Percentiles rank a stretch among this genome's conserved stretches.
Conservation (phyloP, 2,329 filamentous ascomycete species). For the Aspergillus latus region DNA sequence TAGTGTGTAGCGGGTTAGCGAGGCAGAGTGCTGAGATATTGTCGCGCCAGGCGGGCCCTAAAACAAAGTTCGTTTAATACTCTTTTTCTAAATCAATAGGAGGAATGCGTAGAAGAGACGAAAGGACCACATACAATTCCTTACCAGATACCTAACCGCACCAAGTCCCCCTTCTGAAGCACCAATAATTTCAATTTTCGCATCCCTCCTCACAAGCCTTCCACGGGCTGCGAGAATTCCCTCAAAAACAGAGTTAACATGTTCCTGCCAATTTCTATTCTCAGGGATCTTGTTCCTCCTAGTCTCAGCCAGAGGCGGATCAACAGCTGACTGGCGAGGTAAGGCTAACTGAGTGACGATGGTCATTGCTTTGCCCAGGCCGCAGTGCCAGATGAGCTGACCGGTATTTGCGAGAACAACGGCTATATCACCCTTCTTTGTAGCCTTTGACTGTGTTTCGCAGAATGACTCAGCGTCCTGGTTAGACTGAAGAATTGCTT, state of each 20-base stretch:
- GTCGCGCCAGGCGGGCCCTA: conserved; percentile 42
- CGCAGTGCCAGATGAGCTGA: conserved; percentile 73
- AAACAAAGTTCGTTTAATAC: conserved; percentile 1
- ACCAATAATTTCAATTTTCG: conserved; percentile 68
- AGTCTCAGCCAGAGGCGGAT: conserved; percentile 53
- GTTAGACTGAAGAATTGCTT: conserved; percentile 38
- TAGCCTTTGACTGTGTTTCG: too few relatives aligned
- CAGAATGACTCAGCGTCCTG: not conserved
- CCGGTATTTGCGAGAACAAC: conserved; percentile 77
- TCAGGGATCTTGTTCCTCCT: conserved; percentile 62
- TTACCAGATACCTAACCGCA: conserved; percentile 59
- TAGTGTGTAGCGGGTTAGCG: conserved; percentile 38
- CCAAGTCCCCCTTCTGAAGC: conserved; percentile 66
- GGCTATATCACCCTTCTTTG: conserved; percentile 13
- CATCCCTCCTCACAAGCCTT: conserved; percentile 48
- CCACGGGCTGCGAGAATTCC: conserved; percentile 52
- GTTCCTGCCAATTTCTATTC: conserved; percentile 58
- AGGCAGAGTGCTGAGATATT: conserved; percentile 44
- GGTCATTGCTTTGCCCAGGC: conserved; percentile 61
- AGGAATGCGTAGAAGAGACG: not conserved
- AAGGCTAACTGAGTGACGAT: conserved; percentile 56
- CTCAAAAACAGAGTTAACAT: conserved; percentile 68
- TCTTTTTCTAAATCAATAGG: not conserved
- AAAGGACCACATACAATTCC: conserved; percentile 47
- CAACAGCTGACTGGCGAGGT: conserved; percentile 63